Percentiles rank a stretch among this genome's conserved stretches.
phyloP scores from a whole-genome alignment of 352 stramenopile species.

The Poterioochromonas sp. region DNA sequence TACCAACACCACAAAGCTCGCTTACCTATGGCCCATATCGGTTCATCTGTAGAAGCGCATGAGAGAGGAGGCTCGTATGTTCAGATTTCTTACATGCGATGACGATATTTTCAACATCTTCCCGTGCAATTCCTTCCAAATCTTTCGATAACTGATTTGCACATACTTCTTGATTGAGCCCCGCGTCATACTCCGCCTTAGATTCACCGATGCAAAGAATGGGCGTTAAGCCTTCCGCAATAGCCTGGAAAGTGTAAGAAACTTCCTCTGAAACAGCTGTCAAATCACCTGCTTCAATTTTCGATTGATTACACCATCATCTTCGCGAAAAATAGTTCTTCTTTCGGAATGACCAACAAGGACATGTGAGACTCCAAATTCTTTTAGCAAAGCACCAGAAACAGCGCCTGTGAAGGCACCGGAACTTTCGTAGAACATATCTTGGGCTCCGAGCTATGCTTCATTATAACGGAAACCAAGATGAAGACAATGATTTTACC shows the following conservation, averaged over 20 bases:
- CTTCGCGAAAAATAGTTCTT: constrained; percentile 62
- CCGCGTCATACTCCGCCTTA: constrained; percentile 67
- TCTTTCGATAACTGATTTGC: constrained; percentile 87
- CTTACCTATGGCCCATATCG: constrained; percentile 92
- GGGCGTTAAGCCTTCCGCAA: constrained; percentile 54
- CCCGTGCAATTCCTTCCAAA: constrained; percentile 71
- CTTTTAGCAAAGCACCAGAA: constrained; percentile 72
- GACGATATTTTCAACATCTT: constrained; percentile 71
- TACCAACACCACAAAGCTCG: constrained; percentile 84
- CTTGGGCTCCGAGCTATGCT: constrained; percentile 60
- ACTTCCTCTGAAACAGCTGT: too few relatives aligned
- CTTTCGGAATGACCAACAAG: constrained; percentile 62
- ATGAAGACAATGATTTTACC: too few relatives aligned
- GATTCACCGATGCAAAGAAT: constrained; percentile 96
- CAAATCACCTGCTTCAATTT: constrained; percentile 66
- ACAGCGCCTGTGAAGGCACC: constrained; percentile 85
- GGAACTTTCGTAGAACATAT: constrained; percentile 64
- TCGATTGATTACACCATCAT: constrained; percentile 78
- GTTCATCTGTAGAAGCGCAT: constrained; percentile 57
- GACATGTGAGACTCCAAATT: constrained; percentile 56
- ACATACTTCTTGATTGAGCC: constrained; percentile 61
- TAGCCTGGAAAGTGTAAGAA: constrained; percentile 34
- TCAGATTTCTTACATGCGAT: constrained; percentile 60
- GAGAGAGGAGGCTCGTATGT: background rate
- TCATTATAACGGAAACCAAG: too few relatives aligned